A percentile compares a stretch with the other conserved stretches of the same genome.
phyloP scores from a whole-genome alignment of 2,329 filamentous ascomycete species.

The Calcarisporium arbuscula region DNA sequence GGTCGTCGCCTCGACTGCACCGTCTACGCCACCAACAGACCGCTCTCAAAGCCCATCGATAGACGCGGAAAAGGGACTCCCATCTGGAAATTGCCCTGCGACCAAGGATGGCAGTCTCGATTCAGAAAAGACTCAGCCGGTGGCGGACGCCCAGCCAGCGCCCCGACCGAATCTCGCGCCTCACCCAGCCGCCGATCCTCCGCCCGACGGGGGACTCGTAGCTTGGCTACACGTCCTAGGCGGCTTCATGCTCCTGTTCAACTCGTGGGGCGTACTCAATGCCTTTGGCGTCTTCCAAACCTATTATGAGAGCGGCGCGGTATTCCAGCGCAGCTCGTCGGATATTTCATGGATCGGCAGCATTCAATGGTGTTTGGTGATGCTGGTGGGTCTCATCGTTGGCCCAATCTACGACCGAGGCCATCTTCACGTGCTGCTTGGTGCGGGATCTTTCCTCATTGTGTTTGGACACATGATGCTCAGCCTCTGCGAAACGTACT shows the following conservation, averaged over 20 bases:
- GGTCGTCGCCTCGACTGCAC: no score
- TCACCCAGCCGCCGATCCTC: no score
- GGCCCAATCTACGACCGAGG: slow-evolving; percentile 44
- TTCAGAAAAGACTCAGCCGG: no score
- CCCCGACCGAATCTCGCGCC: no score
- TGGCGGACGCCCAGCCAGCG: no score
- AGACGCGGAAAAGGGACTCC: no score
- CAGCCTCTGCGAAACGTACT: slow-evolving; percentile 30
- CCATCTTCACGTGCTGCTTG: slow-evolving; percentile 32
- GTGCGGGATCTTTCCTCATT: slow-evolving; percentile 33
- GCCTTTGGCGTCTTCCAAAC: slow-evolving; percentile 50
- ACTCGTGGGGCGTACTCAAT: background rate
- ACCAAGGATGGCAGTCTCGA: no score
- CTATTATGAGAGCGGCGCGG: slow-evolving; percentile 38
- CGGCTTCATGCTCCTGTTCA: slow-evolving; percentile 37
- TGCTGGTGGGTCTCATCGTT: slow-evolving; percentile 20
- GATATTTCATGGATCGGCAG: slow-evolving; percentile 36
- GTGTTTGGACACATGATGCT: slow-evolving; percentile 42
- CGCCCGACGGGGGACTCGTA: slow-evolving; percentile 40
- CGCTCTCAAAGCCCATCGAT: no score
- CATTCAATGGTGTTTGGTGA: slow-evolving; percentile 38
- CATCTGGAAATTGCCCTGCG: no score
- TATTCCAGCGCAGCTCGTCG: slow-evolving; percentile 23
- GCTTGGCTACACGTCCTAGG: slow-evolving; percentile 52
- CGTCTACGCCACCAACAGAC: no score